These are phyloP conservation scores for Clarireedia monteithiana DNA, from an alignment of 2,329 filamentous ascomycete species.

Conservation along the genomic window DNA sequence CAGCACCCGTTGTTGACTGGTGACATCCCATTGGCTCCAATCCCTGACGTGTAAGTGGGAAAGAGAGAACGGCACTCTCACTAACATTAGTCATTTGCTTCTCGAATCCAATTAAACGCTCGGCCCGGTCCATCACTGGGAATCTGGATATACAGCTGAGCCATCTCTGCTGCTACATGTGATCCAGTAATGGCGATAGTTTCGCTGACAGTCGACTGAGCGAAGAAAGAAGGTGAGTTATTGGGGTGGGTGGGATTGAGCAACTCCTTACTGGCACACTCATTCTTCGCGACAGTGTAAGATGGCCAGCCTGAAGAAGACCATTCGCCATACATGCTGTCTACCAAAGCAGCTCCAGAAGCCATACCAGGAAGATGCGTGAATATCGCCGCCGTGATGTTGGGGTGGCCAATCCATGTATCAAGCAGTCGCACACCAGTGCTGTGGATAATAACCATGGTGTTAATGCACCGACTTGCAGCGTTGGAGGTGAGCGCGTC, in stretches of 20 bases:
- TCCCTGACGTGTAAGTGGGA: no score
- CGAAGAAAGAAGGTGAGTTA: constrained; percentile 33
- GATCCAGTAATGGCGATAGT: constrained; percentile 30
- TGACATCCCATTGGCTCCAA: no score
- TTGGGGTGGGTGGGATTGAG: no score
- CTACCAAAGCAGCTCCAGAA: constrained; percentile 50
- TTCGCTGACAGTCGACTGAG: constrained; percentile 40
- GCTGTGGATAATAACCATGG: constrained; percentile 57
- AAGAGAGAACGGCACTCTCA: no score
- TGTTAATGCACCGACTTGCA: constrained; percentile 45
- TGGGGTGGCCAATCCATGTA: constrained; percentile 47
- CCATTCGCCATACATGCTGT: constrained; percentile 53
- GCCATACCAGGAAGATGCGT: constrained; percentile 54
- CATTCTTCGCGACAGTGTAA: constrained; percentile 56
- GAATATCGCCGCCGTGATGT: constrained; percentile 54
- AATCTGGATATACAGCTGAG: no score
- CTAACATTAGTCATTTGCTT: no score
- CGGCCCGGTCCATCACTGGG: no score
- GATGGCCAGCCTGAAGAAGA: constrained; percentile 46
- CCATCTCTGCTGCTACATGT: no score
- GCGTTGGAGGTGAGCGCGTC: constrained; percentile 50
- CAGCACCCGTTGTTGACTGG: no score
- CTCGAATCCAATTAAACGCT: no score
- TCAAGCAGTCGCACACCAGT: constrained; percentile 53
- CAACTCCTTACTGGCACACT: constrained; percentile 37